Conservation (phyloP, 2,329 filamentous ascomycete genomes). For the Diaporthe australafricana region DNA sequence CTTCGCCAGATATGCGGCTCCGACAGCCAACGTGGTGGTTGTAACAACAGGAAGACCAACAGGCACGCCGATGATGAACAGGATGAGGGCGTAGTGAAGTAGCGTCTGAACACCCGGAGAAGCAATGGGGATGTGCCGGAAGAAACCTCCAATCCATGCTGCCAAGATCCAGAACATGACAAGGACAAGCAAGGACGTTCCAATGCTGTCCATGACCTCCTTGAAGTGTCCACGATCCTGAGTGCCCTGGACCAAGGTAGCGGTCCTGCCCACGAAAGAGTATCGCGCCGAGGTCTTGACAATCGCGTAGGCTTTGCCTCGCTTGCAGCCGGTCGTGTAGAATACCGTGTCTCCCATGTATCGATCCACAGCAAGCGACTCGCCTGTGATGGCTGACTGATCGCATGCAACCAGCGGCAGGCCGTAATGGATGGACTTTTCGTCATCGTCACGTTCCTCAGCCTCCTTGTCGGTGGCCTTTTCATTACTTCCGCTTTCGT, state of each 20-base stretch:
- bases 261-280: constrained; percentile 83
- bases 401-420: constrained; percentile 35
- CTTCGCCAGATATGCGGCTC: constrained; percentile 81
- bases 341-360: constrained; percentile 82
- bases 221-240: constrained; percentile 82
- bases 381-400: constrained; percentile 75
- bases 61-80: constrained; percentile 82
- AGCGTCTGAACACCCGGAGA: constrained; percentile 72
- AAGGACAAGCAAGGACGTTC: constrained; percentile 78
- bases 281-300: constrained; percentile 74
- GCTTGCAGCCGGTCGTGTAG: constrained; percentile 86
- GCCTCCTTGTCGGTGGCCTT: constrained; percentile 9
- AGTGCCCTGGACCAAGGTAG: constrained; percentile 78
- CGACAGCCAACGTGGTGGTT: constrained; percentile 81
- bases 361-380: constrained; percentile 83
- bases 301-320: constrained; percentile 79
- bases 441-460: constrained; percentile 30
- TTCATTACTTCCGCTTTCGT: constrained; percentile 23
- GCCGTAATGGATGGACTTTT: constrained; percentile 32
- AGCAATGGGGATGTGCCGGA: constrained; percentile 75
- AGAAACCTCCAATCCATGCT: constrained; percentile 84
- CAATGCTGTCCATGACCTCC: constrained; percentile 86
- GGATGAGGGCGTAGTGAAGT: constrained; percentile 75
- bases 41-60: constrained; percentile 85
- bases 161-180: constrained; percentile 83